Conservation (phyloP, 371 early-diverging fungal genomes). For the Zychaea mexicana region DNA sequence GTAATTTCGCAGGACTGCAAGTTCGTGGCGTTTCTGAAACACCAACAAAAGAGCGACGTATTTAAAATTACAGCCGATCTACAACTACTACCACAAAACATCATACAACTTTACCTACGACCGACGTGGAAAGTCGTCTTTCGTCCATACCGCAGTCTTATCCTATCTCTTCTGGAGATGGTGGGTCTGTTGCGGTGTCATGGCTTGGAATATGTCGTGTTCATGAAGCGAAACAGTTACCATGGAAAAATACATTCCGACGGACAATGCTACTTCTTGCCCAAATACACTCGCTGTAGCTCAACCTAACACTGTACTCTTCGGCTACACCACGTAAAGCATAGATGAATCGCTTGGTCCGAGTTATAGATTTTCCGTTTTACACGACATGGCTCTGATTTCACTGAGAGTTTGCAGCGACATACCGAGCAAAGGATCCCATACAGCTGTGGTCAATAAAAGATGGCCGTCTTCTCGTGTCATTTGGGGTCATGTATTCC, state of each 20-base stretch:
- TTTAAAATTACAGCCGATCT: neutral
- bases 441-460: constrained; percentile 4
- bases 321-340: neutral
- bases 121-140: neutral
- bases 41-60: neutral
- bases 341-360: neutral
- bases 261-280: neutral
- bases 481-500: too few relatives aligned
- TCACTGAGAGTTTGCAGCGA: neutral
- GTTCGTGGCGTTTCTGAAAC: neutral
- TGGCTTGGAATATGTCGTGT: constrained; percentile 1
- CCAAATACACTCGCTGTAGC: neutral
- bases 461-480: neutral
- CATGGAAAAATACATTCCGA: neutral
- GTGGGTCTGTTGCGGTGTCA: neutral
- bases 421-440: neutral
- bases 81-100: neutral
- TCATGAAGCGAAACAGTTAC: neutral
- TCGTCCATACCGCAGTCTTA: neutral
- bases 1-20: neutral
- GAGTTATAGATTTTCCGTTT: neutral
- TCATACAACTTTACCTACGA: neutral
- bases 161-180: neutral
- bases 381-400: neutral
- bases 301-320: neutral